Conservation (phyloP, 257 asterid genomes). For the Scutellaria galericulata region DNA sequence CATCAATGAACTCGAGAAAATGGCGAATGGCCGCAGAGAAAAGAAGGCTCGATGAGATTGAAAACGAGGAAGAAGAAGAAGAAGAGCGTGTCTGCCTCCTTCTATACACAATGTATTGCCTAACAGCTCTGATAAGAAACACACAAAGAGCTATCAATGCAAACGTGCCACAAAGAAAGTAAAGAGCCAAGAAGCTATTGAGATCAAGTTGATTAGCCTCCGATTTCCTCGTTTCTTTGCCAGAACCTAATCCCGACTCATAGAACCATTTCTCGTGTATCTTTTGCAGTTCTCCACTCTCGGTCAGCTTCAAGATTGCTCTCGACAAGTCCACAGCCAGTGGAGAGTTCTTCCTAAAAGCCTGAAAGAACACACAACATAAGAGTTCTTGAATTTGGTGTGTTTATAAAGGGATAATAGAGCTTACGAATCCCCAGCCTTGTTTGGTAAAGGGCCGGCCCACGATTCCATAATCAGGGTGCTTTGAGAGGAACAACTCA, state of each 20-base stretch:
- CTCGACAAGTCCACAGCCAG: conserved; percentile 61
- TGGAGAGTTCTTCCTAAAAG: conserved; percentile 69
- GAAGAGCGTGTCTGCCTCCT: conserved; percentile 26
- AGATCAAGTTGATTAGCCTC: conserved; percentile 59
- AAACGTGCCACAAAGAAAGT: conserved; percentile 27
- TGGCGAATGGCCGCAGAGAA: conserved; percentile 30
- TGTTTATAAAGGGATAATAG: background rate
- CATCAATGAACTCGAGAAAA: conserved; percentile 33
- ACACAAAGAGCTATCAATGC: conserved; percentile 27
- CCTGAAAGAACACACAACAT: conserved; percentile 42
- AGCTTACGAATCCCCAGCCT: conserved; percentile 82
- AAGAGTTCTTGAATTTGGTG: background rate
- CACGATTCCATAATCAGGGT: conserved; percentile 54
- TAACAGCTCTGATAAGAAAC: conserved; percentile 38
- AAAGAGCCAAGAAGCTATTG: conserved; percentile 56
- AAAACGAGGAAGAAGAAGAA: conserved; percentile 20
- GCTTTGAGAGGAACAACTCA: conserved; percentile 58
- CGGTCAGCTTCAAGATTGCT: conserved; percentile 57
- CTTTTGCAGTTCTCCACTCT: conserved; percentile 60
- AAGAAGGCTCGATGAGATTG: conserved; percentile 15
- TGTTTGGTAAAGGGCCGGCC: conserved; percentile 67
- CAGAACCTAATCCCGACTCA: conserved; percentile 40
- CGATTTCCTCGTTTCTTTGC: conserved; percentile 34
- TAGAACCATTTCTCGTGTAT: conserved; percentile 67
- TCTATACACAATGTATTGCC: conserved; percentile 31